Conservation (phyloP, 768 basidiomycete species). For the Paxillus ammoniavirescens region DNA sequence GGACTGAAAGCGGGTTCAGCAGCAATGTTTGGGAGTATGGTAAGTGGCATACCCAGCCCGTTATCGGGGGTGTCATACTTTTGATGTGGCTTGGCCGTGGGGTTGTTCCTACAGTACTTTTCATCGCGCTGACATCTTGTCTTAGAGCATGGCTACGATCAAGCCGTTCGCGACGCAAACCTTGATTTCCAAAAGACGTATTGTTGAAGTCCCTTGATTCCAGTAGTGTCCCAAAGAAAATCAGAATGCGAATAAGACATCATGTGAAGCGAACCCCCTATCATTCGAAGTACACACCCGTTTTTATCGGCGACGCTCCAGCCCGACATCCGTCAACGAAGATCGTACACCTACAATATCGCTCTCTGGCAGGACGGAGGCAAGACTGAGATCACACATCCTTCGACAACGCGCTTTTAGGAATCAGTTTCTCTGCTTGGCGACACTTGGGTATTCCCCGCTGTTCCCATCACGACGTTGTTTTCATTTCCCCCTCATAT, state of each 20-base stretch:
- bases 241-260: no score
- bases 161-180: constrained; percentile 48
- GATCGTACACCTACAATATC: neutral
- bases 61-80: constrained; percentile 7
- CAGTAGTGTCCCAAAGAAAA: neutral
- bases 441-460: no score
- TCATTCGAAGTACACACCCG: no score
- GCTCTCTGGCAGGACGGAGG: no score
- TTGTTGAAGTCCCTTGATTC: constrained; percentile 22
- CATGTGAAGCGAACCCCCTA: no score
- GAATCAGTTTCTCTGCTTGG: no score
- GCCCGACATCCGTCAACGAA: neutral
- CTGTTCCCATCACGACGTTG: no score
- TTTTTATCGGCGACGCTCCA: no score
- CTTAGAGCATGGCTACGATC: constrained; percentile 60
- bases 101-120: neutral
- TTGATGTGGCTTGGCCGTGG: neutral
- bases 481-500: neutral
- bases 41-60: constrained; percentile 16
- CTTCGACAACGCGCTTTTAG: no score
- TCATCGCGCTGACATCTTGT: neutral
- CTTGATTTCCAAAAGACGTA: constrained; percentile 35
- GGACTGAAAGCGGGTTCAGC: constrained; percentile 35
- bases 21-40: constrained; percentile 67
- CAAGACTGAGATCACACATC: no score